phyloP scores from a whole-genome alignment of 331 rosid genomes.

The Cydonia oblonga region DNA sequence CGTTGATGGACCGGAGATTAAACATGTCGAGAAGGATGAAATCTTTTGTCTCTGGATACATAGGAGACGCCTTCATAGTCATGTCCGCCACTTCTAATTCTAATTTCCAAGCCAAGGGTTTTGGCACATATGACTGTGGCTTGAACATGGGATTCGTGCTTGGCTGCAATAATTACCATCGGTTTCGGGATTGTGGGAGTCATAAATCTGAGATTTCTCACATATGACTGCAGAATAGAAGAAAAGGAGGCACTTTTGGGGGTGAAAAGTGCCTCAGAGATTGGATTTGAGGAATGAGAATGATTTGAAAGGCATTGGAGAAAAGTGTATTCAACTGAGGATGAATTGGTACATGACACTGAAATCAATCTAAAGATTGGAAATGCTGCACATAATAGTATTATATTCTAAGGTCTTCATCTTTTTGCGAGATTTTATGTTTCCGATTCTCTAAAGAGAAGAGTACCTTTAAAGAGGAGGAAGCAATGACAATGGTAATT shows the following conservation, averaged over 20 bases:
- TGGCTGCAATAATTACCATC: background rate
- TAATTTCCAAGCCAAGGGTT: conserved; percentile 31
- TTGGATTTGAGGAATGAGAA: background rate
- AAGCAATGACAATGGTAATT: background rate
- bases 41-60: conserved; percentile 26
- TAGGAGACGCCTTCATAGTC: conserved; percentile 66
- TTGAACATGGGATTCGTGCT: conserved; percentile 35
- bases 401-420: background rate
- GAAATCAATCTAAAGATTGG: background rate
- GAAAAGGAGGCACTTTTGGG: background rate
- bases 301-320: background rate
- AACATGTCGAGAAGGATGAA: conserved; percentile 43
- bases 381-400: background rate
- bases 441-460: background rate
- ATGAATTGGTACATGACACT: background rate
- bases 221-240: background rate
- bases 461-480: background rate
- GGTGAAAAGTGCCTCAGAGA: too few relatives aligned
- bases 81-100: conserved; percentile 67
- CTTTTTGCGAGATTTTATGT: background rate
- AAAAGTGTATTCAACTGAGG: background rate
- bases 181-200: conserved; percentile 2
- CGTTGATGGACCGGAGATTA: conserved; percentile 19
- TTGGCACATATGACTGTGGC: conserved; percentile 41
- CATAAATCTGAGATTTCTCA: background rate